Evolutionary conservation across 2,329 filamentous ascomycete genomes (phyloP), one percentile per base, ranked within the genome.

Genomic region (Ceratocystis cubensis): DNA sequence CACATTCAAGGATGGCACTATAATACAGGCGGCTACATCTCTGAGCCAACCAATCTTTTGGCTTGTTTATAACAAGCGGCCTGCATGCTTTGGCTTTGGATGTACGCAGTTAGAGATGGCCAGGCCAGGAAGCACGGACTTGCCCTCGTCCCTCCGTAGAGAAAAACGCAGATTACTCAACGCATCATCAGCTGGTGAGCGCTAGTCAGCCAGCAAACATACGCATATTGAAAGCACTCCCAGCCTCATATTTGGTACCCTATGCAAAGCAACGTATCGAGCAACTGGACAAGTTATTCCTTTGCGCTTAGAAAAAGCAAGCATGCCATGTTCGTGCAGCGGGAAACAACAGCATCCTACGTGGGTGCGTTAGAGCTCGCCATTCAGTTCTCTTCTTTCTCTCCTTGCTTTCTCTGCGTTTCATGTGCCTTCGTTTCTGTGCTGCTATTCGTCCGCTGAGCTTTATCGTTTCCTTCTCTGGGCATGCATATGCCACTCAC

Each of bases 401-500:
- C 48, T 13, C n/a, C n/a, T 50, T 22, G 37, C 37, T 15, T 41
- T 41, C 13, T 41, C 13, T 13, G 37, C 10, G 37, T 41, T 41
- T 41, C 37, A 41, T 41, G 37, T 37, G 33, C 10, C 8, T 37
- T 37, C 33, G 10, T 37, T 37, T 37, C 33, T 37, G 33, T 41
- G 37, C 37, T 41, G 37, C 37, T 41, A 41, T 41, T 41, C 37
- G 37, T 13, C 37, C 10, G 10, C 37, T 13, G 13, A 10, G 25
- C 10, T 4, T 28, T 53, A 10, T 25, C 48, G 13, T 25, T 15
- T 10, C 7, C 5, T 53, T 25, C 2, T 10, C 46, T 48, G 17
- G 46, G 46, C 56, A 59, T 59, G 56, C 56, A 59, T 59, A 20
- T 59, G 56, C 22, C 56, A 59, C 56, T 20, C 22, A n/a, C 13